These are phyloP conservation scores for Sporothrix humicola DNA, from an alignment of 2,329 filamentous ascomycete species.

Conservation along the genomic window DNA sequence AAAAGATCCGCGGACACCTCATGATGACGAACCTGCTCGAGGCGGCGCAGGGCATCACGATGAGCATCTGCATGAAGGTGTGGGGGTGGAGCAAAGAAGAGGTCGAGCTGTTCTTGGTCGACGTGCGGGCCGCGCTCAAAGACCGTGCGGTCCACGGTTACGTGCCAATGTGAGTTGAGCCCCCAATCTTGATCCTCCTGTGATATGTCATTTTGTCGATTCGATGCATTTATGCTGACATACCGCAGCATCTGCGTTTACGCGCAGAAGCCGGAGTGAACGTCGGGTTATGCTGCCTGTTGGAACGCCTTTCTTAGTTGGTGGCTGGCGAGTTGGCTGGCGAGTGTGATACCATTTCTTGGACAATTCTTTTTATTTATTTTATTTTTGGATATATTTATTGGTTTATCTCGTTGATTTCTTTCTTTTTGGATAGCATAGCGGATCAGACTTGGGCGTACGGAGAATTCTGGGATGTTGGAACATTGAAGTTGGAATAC, in stretches of 20 bases:
- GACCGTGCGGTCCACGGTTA: slow-evolving; percentile 37
- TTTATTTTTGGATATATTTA: background rate
- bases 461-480: background rate
- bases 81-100: slow-evolving; percentile 41
- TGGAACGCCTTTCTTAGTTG: no score
- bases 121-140: slow-evolving; percentile 38
- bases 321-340: background rate
- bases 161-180: slow-evolving; percentile 36
- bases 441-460: background rate
- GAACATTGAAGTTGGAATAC: background rate
- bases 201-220: background rate
- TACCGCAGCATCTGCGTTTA: slow-evolving; percentile 23
- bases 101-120: slow-evolving; percentile 39
- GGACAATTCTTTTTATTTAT: background rate
- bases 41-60: slow-evolving; percentile 40
- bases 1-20: slow-evolving; percentile 41
- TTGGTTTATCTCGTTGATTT: background rate
- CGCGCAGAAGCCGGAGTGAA: slow-evolving; percentile 25
- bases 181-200: background rate
- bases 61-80: slow-evolving; percentile 40
- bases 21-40: slow-evolving; percentile 42
- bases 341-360: background rate
- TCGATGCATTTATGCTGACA: background rate
- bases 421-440: background rate
- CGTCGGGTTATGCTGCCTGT: background rate